A percentile compares a stretch with the other conserved stretches of the same genome.
phyloP scores from a whole-genome alignment of 495 filamentous ascomycete species.

The Xylaria bambusicola region DNA sequence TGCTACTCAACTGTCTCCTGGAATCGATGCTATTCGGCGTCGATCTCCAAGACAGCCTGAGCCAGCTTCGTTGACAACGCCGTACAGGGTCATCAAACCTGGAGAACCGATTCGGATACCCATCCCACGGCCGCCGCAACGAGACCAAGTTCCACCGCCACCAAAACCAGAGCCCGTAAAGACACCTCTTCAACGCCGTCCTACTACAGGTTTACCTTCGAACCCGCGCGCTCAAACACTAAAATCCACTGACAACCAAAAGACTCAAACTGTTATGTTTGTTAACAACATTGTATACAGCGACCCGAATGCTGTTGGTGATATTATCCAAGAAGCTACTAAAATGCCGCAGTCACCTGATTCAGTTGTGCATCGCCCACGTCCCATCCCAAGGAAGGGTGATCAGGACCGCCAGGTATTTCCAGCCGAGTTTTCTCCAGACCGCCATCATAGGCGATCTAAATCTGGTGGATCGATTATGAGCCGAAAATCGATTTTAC shows the following conservation, averaged over 20 bases:
- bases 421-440: constrained; percentile 41
- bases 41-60: constrained; percentile 21
- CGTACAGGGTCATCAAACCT: constrained; percentile 27
- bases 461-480: constrained; percentile 47
- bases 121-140: constrained; percentile 28
- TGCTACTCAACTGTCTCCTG: constrained; percentile 48
- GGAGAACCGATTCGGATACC: constrained; percentile 35
- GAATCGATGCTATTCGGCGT: constrained; percentile 30
- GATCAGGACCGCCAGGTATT: constrained; percentile 43
- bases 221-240: constrained; percentile 51
- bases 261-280: constrained; percentile 53
- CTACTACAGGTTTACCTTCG: constrained; percentile 51
- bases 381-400: constrained; percentile 51
- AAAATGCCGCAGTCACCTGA: constrained; percentile 31
- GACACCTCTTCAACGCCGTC: constrained; percentile 47
- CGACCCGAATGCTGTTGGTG: constrained; percentile 45
- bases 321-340: constrained; percentile 44
- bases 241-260: constrained; percentile 27
- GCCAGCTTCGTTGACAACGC: not conserved
- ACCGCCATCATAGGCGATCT: constrained; percentile 40
- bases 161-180: constrained; percentile 36
- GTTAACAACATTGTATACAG: constrained; percentile 55
- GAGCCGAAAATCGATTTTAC: constrained; percentile 46
- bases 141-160: constrained; percentile 15
- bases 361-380: constrained; percentile 53